Percentiles rank a stretch among this genome's conserved stretches.
phyloP scores from a whole-genome alignment of 2,329 filamentous ascomycete genomes.

The Venturia asperata region DNA sequence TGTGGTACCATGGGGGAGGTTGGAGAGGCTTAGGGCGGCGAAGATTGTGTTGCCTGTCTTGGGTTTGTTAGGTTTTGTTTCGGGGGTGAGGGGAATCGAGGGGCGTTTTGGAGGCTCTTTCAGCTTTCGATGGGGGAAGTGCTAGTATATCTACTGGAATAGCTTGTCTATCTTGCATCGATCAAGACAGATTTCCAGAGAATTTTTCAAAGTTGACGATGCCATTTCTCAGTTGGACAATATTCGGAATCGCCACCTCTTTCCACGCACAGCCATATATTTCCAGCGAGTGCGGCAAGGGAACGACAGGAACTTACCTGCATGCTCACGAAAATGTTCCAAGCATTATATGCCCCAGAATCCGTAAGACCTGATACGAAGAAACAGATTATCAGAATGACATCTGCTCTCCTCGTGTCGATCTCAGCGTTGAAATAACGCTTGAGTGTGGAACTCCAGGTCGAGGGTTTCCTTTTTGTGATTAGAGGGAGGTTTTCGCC shows the following conservation, averaged over 20 bases:
- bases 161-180: too few species aligned
- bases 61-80: background rate
- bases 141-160: too few species aligned
- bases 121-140: background rate
- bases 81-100: background rate
- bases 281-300: background rate
- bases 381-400: conserved; percentile 65
- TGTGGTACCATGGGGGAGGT: conserved; percentile 39
- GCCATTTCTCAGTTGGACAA: background rate
- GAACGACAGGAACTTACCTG: conserved; percentile 42
- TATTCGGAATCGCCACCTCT: background rate
- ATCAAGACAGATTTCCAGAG: too few species aligned
- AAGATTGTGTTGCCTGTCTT: conserved; percentile 60
- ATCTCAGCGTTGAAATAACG: conserved; percentile 44
- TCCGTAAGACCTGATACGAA: conserved; percentile 71
- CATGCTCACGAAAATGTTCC: conserved; percentile 78
- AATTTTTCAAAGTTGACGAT: background rate
- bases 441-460: background rate
- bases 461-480: background rate
- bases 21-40: conserved; percentile 64
- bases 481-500: background rate
- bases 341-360: conserved; percentile 67
- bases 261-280: background rate
- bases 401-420: conserved; percentile 56
- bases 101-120: background rate